Evolutionary conservation across 306 rosid genomes (phyloP), one percentile per base, ranked within the genome.

Genomic region (Sicyos baderoa): DNA sequence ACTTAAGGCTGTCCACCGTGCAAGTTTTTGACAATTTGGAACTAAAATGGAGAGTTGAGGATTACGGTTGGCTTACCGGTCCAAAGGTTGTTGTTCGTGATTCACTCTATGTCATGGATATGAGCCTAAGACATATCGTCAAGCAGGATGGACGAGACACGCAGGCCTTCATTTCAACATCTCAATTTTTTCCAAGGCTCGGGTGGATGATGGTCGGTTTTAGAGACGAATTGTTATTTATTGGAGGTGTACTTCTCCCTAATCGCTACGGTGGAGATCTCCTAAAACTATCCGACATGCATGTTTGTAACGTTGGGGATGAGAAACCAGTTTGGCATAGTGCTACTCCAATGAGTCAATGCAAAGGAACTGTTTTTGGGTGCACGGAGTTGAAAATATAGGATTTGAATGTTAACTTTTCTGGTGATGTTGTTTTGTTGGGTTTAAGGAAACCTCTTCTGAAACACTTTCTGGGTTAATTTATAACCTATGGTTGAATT

Each of bases 351-450:
- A 93, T 88, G 98, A 89, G 97, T 4, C 74, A 83, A 76, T 89
- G 98, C 75, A 85, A 79, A 7, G 98, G 98, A 73, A 83, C 96
- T 50, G 80, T 93, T 79, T 84, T 82, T 81, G 98, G 98, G 70
- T 88, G 97, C 84, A 85, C 96, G 19, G 82, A 67, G 73, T 81
- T 89, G 82, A 89, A 81, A 76, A 88, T 93, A 77, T 93, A 93
- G 88, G 65, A 17, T 45, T 47, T 58, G 62, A 23, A 22, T 21
- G 29, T 21, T 21, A 27, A 14, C 59, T 21, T 54, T 7, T 42
- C 9, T 42, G 5, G 4, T 18, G 1, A 16, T 25, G 35, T 6
- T 35, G 16, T 32, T n/a, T n/a, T 2, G 9, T 25, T 12, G 42
- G 47, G 6, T 37, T 27, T 27, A 9, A 40, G 68, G 47, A 17